Conservation (phyloP, 108 stramenopile genomes). For the Asterionellopsis glacialis region DNA sequence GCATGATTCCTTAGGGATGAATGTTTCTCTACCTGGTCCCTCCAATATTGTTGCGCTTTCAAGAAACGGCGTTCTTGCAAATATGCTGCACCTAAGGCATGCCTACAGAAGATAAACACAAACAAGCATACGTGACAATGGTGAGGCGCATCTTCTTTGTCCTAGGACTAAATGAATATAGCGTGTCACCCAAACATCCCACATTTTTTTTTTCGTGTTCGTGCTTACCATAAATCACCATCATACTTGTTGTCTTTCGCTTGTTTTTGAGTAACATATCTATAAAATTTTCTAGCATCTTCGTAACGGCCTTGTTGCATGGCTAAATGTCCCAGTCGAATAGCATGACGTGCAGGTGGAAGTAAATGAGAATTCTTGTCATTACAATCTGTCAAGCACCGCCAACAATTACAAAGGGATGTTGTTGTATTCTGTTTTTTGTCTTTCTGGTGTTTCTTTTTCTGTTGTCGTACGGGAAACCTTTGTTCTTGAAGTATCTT, state of each 20-base stretch:
- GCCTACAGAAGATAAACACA: slow-evolving; percentile 29
- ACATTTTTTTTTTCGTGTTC: not conserved
- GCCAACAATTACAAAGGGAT: too few species aligned
- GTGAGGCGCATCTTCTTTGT: slow-evolving; percentile 7
- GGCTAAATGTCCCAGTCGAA: slow-evolving; percentile 47
- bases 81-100: slow-evolving; percentile 45
- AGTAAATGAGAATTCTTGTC: too few species aligned
- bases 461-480: too few species aligned
- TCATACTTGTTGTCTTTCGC: slow-evolving; percentile 20
- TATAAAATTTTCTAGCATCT: slow-evolving; percentile 46
- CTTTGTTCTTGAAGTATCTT: too few species aligned
- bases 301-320: slow-evolving; percentile 56
- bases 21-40: slow-evolving; percentile 32
- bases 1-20: slow-evolving; percentile 20
- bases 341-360: slow-evolving; percentile 7
- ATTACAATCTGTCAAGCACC: too few species aligned
- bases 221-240: not conserved
- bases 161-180: too few species aligned
- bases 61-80: slow-evolving; percentile 42
- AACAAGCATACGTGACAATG: slow-evolving; percentile 17
- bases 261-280: slow-evolving; percentile 29
- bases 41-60: slow-evolving; percentile 63
- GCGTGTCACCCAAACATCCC: not conserved
- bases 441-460: too few species aligned
- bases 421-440: too few species aligned